These are phyloP conservation scores for Penicillium paradoxum DNA, from an alignment of 495 filamentous ascomycete species.

Conservation along the genomic window DNA sequence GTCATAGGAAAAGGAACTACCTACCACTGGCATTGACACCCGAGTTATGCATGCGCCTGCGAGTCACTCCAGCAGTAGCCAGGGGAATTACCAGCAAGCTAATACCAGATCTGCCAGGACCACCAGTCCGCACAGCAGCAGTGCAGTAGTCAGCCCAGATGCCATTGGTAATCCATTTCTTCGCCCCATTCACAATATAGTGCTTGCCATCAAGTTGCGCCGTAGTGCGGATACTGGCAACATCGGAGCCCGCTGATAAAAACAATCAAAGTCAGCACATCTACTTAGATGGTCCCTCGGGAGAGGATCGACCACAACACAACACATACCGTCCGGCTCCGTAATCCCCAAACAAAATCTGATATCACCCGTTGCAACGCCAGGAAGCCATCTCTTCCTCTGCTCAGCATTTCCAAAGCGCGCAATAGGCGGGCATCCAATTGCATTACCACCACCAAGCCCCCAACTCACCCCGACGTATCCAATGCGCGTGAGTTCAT, in stretches of 20 bases:
- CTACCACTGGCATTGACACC: conserved; percentile 44
- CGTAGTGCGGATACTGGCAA: conserved; percentile 49
- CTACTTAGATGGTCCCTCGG: neutral
- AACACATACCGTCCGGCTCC: conserved; percentile 44
- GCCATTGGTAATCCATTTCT: conserved; percentile 57
- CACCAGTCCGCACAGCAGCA: conserved; percentile 51
- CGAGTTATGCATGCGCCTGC: conserved; percentile 77
- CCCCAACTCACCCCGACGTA: conserved; percentile 45
- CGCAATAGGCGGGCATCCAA: conserved; percentile 51
- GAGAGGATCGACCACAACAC: neutral
- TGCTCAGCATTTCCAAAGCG: conserved; percentile 48
- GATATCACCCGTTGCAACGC: conserved; percentile 42
- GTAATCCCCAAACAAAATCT: conserved; percentile 54
- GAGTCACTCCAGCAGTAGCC: conserved; percentile 43
- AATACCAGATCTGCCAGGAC: conserved; percentile 42
- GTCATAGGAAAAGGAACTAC: conserved; percentile 21
- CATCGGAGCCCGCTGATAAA: conserved; percentile 45
- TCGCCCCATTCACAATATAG: conserved; percentile 51
- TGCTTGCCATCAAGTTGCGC: conserved; percentile 40
- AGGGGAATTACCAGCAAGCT: conserved; percentile 51
- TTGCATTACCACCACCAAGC: conserved; percentile 47
- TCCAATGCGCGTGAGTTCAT: conserved; percentile 43
- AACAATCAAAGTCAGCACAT: neutral
- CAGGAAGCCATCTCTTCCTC: conserved; percentile 45
- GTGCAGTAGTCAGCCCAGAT: conserved; percentile 52